A percentile compares a stretch with the other conserved stretches of the same genome.
phyloP scores from a whole-genome alignment of 2,329 filamentous ascomycete genomes.

The Metarhizium robertsii region DNA sequence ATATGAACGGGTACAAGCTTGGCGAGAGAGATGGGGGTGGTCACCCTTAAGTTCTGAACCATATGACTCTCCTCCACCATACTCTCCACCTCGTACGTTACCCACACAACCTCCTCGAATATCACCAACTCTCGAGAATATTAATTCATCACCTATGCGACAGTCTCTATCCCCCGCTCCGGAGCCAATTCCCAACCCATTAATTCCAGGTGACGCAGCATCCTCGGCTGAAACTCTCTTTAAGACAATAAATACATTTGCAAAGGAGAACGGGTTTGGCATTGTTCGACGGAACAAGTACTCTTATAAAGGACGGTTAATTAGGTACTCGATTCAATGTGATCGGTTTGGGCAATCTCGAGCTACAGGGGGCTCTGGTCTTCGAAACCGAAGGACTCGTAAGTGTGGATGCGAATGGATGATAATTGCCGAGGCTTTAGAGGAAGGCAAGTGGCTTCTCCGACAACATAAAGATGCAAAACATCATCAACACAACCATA shows the following conservation, averaged over 20 bases:
- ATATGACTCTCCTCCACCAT: conserved; percentile 6
- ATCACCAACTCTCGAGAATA: background rate
- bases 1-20: conserved; percentile 2
- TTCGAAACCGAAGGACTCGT: conserved; percentile 5
- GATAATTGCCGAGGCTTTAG: conserved; percentile 6
- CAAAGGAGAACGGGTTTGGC: conserved; percentile 6
- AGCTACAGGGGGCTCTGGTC: background rate
- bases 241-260: conserved; percentile 1
- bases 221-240: background rate
- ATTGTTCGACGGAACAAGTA: conserved; percentile 2
- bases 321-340: conserved; percentile 5
- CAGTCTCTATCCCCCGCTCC: background rate
- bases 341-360: conserved; percentile 7
- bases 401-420: conserved; percentile 10
- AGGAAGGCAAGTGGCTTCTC: background rate
- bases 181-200: conserved; percentile 6
- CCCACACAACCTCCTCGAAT: background rate
- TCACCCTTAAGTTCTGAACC: conserved; percentile 1
- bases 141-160: background rate
- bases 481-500: background rate
- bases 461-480: background rate
- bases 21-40: background rate
- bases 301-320: conserved; percentile 3
- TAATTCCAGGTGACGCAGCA: background rate
- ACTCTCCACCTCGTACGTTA: conserved; percentile 2